These are phyloP conservation scores for Ascochyta lentis DNA, from an alignment of 2,329 filamentous ascomycete genomes.

Conservation along the genomic window DNA sequence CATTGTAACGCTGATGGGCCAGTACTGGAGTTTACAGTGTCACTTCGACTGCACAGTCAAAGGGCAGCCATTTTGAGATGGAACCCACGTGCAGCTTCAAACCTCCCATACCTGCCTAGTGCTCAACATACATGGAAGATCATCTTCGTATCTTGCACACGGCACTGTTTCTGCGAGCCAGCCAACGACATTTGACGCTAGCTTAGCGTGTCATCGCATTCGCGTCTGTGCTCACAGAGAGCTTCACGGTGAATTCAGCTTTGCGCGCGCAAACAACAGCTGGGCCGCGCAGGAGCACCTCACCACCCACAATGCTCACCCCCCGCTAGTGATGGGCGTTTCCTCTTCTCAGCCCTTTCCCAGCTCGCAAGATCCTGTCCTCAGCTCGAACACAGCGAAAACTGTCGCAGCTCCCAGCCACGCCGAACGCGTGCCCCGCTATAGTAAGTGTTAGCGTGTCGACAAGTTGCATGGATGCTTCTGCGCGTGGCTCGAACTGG, in stretches of 20 bases:
- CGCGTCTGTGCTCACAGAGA: not conserved
- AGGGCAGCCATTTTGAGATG: too few species aligned
- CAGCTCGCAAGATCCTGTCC: conserved; percentile 6
- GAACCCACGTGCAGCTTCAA: too few species aligned
- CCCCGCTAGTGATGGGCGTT: conserved; percentile 19
- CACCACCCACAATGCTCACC: not conserved
- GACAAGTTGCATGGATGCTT: not conserved
- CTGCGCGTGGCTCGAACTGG: not conserved
- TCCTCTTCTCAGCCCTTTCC: conserved; percentile 26
- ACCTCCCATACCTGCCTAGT: too few species aligned
- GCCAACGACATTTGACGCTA: not conserved
- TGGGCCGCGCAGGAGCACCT: not conserved
- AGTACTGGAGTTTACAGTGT: not conserved
- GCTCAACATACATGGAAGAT: too few species aligned
- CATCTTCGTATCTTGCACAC: too few species aligned
- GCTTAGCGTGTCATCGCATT: not conserved
- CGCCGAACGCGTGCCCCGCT: conserved; percentile 18
- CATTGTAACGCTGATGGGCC: not conserved
- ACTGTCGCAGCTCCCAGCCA: conserved; percentile 13
- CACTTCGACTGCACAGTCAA: too few species aligned
- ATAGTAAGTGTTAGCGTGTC: conserved; percentile 23
- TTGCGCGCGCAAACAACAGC: not conserved
- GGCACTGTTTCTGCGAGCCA: not conserved
- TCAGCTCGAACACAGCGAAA: not conserved
- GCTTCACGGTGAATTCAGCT: conserved; percentile 7